A percentile compares a stretch with the other conserved stretches of the same genome.
Conservation (phyloP, 2,329 filamentous ascomycete species). For the Fusarium azukiicola region DNA sequence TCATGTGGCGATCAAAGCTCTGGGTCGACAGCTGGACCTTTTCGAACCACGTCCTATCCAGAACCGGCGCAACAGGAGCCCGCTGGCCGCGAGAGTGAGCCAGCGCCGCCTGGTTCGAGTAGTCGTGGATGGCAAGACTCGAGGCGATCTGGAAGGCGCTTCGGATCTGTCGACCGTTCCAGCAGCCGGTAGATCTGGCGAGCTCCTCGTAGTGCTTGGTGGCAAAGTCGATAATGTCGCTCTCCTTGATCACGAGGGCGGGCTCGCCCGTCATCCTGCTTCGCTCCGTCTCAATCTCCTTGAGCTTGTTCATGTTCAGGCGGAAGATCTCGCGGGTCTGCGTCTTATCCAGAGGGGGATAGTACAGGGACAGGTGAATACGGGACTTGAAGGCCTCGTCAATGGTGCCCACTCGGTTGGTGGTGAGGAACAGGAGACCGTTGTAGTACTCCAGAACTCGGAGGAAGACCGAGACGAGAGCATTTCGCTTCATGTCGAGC, state of each 20-base stretch:
- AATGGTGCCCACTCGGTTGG: conserved; percentile 71
- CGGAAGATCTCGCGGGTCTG: conserved; percentile 67
- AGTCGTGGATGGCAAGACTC: conserved; percentile 63
- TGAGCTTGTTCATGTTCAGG: conserved; percentile 63
- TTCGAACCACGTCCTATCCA: conserved; percentile 63
- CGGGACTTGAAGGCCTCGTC: conserved; percentile 74
- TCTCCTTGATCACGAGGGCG: conserved; percentile 58
- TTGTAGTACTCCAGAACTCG: conserved; percentile 70
- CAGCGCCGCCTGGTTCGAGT: conserved; percentile 54
- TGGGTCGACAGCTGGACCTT: conserved; percentile 68
- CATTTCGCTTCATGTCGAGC: conserved; percentile 60
- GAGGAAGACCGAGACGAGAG: conserved; percentile 68
- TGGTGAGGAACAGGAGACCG: conserved; percentile 72
- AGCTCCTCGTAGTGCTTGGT: conserved; percentile 58
- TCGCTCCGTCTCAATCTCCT: conserved; percentile 61
- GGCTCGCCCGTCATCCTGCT: conserved; percentile 62
- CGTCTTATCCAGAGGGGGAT: conserved; percentile 62
- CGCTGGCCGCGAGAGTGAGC: conserved; percentile 59
- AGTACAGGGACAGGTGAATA: conserved; percentile 69
- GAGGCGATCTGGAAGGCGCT: conserved; percentile 63
- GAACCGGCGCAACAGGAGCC: conserved; percentile 60
- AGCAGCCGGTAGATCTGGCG: conserved; percentile 54
- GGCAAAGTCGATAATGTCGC: conserved; percentile 62
- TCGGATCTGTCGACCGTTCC: conserved; percentile 65
- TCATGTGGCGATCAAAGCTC: conserved; percentile 67